Conservation (phyloP, 2,329 filamentous ascomycete species). For the Penicillium freii region DNA sequence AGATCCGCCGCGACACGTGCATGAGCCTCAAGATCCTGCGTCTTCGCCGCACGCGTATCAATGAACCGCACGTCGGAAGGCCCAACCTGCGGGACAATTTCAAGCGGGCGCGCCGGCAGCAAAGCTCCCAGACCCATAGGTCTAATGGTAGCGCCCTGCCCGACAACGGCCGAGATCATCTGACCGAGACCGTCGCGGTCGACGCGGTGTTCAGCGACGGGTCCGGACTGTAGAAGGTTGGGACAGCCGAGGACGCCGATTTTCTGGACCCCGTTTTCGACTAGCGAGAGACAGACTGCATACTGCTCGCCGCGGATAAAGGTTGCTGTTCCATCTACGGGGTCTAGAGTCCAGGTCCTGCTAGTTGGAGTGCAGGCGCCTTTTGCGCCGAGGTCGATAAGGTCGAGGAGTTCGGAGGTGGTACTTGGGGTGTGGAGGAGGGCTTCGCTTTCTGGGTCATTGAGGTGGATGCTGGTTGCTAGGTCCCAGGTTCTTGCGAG, state of each 20-base stretch:
- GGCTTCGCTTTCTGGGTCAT: slow-evolving; percentile 33
- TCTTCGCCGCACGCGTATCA: slow-evolving; percentile 40
- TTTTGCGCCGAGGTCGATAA: slow-evolving; percentile 59
- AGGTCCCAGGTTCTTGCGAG: slow-evolving; percentile 57
- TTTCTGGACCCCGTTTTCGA: slow-evolving; percentile 57
- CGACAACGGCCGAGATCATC: slow-evolving; percentile 51
- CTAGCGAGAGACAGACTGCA: slow-evolving; percentile 58
- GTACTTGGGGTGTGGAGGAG: slow-evolving; percentile 44
- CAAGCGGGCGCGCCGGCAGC: slow-evolving; percentile 33
- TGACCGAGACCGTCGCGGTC: slow-evolving; percentile 49
- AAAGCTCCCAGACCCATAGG: slow-evolving; percentile 38
- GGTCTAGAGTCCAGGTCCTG: slow-evolving; percentile 62
- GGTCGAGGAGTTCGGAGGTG: slow-evolving; percentile 57
- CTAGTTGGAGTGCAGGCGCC: slow-evolving; percentile 41
- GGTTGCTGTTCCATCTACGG: slow-evolving; percentile 63
- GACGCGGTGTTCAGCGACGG: slow-evolving; percentile 41
- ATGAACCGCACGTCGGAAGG: slow-evolving; percentile 44
- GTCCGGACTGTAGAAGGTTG: slow-evolving; percentile 49
- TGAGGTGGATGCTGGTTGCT: slow-evolving; percentile 42
- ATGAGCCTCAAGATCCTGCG: slow-evolving; percentile 42
- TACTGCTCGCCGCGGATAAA: slow-evolving; percentile 63
- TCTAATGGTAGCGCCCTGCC: slow-evolving; percentile 45
- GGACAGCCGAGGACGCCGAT: slow-evolving; percentile 63
- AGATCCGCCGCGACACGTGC: slow-evolving; percentile 41
- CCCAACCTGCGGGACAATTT: slow-evolving; percentile 25